Base-by-base conservation (phyloP, 2,329 filamentous ascomycete species). In the Lasiodiplodia theobromae region DNA sequence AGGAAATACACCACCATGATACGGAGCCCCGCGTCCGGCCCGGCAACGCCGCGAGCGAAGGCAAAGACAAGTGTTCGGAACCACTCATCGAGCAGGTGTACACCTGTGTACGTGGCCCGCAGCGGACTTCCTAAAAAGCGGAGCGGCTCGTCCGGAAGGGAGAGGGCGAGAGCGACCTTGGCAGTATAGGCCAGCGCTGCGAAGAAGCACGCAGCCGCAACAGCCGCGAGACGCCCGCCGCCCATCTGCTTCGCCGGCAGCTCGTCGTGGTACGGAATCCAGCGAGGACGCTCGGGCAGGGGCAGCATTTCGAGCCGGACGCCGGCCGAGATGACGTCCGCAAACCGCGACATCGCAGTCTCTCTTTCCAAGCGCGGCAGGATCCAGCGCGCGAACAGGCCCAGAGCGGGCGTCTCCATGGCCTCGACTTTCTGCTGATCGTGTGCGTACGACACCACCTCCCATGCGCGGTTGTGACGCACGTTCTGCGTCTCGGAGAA, bases 271-370 rank as follows among this genome's bases (percentile, higher is more conserved):
- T 58, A 58, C 3, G 54, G 54, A 18, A 25, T 31, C 4, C 38
- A 60, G 8, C 57, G 16, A 4, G 14, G 3, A 2, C 57, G 37
- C n/a, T 60, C 12, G 1, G 57, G 57, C 5, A 60, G n/a, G 7
- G 25, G 8, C 38, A 60, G 37, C 21, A 6, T 68, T 25, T 73
- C 72, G 40, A 69, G 72, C 49, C 74, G 64, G 4, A 28, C 37
- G 4, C 18, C 11, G 37, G 38, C 3, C 11, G 49, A 4, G 21
- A 23, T 21, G 11, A 18, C 14, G 21, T 60, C 54, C 25, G 57
- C 6, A 3, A 5, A 47, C 6, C 40, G 12, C 2, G 37, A 16
- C 14, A 23, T n/a, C 1, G 25, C 11, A 10, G 25, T 34, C 40
- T 60, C 37, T 38, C 25, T 11, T 2, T 28, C 12, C 21, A 60